Evolutionary conservation across 140 eudicot species (phyloP), one percentile per base, ranked within the genome.

Genomic region (Cichorium intybus): DNA sequence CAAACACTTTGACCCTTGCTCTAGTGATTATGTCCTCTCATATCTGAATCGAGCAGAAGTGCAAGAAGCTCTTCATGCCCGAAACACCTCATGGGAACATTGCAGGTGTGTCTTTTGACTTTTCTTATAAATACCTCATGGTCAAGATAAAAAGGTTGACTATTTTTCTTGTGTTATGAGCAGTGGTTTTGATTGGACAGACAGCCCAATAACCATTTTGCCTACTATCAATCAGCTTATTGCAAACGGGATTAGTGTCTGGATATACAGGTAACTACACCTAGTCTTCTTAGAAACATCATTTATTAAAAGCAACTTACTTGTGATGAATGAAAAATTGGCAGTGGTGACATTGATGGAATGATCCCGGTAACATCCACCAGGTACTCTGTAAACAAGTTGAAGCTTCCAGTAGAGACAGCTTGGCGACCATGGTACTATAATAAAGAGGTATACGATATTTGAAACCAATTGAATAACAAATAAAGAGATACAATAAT

Each of bases 21-120:
- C 82, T 10, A 68, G 61, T 52, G 61, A 7, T 0, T 84, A 84
- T 61, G 80, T 87, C 4, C 0, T 14, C 6, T 7, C 81, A 18
- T 83, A 87, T 60, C 74, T 84, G 29, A 84, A 81, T 20, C 66
- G 34, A 3, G 56, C 78, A 15, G 76, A 84, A 10, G 95, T 87
- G 66, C 92, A 81, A 63, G 75, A 51, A 33, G 87, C 95, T 45
- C 75, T 87, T 48, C 87, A 84, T 74, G 82, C 67, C 34, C 75
- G 41, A 26, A 74, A 70, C 28, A 75, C 75, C 45, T 52, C 77
- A 21, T 83, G 95, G 90, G 10, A 37, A 20, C 24, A 20, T 34
- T 87, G 90, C 95, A 62, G 87, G 90, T 86, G 77, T 34, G 14
- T 47, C 16, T 68, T 56, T 74, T 33, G 10, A 20, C 15, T 65